Evolutionary conservation across 257 asterid genomes (phyloP), one percentile per base, ranked within the genome.

Genomic region (Jaltomata sinuosa): DNA sequence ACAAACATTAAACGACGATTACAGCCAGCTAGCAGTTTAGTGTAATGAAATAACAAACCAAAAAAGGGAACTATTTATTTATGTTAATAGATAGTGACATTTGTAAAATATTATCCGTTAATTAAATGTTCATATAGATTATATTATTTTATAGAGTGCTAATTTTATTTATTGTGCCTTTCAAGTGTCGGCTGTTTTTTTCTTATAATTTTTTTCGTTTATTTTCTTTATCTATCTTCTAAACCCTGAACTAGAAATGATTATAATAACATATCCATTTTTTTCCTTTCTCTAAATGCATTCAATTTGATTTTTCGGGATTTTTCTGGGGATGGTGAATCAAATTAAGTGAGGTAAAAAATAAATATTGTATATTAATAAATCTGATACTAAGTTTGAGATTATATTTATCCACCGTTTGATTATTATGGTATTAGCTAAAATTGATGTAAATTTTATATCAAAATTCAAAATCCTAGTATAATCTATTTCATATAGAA

Each of bases 1-100:
- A 29, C 82, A 77, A 49, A 49, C 82, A 77, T 49, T 10, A 77
- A 49, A 77, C 82, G 82, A 77, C 82, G 42, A 77, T 49, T 77
- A 7, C 11, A 49, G 81, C 45, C 82, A 77, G 82, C 82, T 49
- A 77, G 61, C 45, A 27, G 25, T 27, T 76, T 32, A 77, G 45
- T 77, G 27, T 47, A 76, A 76, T 76, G 18, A 76, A 76, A 49
- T 36, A 82, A 64, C 2, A 42, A n/a, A 82, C 19, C 31, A 65
- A 27, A 15, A 55, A 64, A 1, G 53, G 11, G 34, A 21, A 50
- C 4, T 29, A 67, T 31, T 64, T 29, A 50, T 29, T 82, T 77
- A 77, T 77, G 62, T 9, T 47, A 2, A 77, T 49, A 29, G 81
- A 49, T 31, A 77, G 81, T 47, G 81, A 77, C 61, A 47, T 47